Conservation (phyloP, 805 yeast species). For the Pichia exigua region DNA sequence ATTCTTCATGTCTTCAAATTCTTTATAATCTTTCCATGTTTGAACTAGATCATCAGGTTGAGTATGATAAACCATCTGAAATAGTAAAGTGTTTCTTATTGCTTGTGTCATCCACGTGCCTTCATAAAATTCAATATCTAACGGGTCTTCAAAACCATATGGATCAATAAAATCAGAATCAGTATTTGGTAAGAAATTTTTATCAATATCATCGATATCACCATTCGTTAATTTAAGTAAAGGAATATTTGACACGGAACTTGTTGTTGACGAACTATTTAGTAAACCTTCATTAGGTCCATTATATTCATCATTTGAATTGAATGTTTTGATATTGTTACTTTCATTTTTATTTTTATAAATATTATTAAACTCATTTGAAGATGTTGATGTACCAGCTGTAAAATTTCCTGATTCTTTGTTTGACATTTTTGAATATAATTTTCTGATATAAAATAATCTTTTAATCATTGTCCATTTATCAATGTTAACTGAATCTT, state of each 20-base stretch:
- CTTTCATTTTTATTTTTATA: not conserved
- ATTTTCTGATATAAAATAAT: conserved; percentile 60
- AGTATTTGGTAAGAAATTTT: conserved; percentile 29
- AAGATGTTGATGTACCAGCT: not conserved
- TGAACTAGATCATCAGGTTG: conserved; percentile 93
- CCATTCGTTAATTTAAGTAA: conserved; percentile 34
- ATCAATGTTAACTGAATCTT: conserved; percentile 35
- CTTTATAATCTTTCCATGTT: conserved; percentile 85
- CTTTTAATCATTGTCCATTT: conserved; percentile 69
- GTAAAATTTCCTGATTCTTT: conserved; percentile 10
- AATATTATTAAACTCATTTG: not conserved
- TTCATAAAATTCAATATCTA: conserved; percentile 71
- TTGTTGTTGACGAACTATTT: not conserved
- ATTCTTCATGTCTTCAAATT: conserved; percentile 47
- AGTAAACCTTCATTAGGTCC: conserved; percentile 9
- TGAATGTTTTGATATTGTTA: not conserved
- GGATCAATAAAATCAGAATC: conserved; percentile 63
- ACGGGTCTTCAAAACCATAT: conserved; percentile 80
- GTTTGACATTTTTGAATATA: conserved; percentile 38
- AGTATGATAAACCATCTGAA: conserved; percentile 77
- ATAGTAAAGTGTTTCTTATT: conserved; percentile 71
- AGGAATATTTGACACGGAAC: conserved; percentile 13
- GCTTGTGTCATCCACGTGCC: conserved; percentile 84
- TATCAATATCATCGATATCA: conserved; percentile 34
- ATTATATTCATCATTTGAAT: not conserved